phyloP scores from a whole-genome alignment of 768 basidiomycete species.

The Leccinum pellstonianum region DNA sequence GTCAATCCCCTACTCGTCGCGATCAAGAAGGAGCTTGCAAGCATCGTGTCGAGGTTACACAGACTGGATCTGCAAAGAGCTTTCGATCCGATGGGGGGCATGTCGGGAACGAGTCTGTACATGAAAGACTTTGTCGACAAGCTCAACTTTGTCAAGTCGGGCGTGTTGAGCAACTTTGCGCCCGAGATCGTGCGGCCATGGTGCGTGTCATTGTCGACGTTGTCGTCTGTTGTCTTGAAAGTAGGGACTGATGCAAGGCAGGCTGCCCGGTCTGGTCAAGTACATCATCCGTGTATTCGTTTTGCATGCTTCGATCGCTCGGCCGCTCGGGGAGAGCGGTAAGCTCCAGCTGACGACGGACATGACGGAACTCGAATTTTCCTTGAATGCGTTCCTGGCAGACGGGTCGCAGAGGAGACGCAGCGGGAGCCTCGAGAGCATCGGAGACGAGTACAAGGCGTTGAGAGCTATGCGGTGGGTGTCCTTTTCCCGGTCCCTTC shows the following conservation, averaged over 20 bases:
- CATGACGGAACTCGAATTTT: conserved; percentile 96
- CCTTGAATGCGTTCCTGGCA: conserved; percentile 74
- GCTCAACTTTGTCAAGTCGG: conserved; percentile 73
- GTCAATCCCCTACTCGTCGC: conserved; percentile 62
- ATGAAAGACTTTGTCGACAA: conserved; percentile 84
- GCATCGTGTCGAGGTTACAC: conserved; percentile 73
- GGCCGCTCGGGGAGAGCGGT: conserved; percentile 87
- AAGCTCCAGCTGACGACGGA: conserved; percentile 94
- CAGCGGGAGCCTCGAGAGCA: conserved; percentile 63
- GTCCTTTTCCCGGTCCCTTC: neutral
- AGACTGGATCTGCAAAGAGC: conserved; percentile 77
- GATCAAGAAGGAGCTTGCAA: conserved; percentile 76
- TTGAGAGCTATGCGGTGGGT: conserved; percentile 83
- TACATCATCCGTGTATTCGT: conserved; percentile 86
- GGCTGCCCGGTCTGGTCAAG: conserved; percentile 66
- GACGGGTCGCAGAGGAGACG: conserved; percentile 58
- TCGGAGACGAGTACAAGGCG: conserved; percentile 86
- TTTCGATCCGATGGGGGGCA: conserved; percentile 59
- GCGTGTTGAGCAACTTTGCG: conserved; percentile 73
- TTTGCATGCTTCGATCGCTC: conserved; percentile 89
- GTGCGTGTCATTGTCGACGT: conserved; percentile 38
- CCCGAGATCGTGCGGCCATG: conserved; percentile 74
- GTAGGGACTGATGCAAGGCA: conserved; percentile 25
- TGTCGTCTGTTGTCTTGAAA: neutral
- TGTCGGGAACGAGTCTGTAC: conserved; percentile 64